Percentiles rank a stretch among this genome's conserved stretches.
Evolutionary conservation across 192 early-diverging fungal genomes (phyloP).

Genomic region (Coemansia sp.): DNA sequence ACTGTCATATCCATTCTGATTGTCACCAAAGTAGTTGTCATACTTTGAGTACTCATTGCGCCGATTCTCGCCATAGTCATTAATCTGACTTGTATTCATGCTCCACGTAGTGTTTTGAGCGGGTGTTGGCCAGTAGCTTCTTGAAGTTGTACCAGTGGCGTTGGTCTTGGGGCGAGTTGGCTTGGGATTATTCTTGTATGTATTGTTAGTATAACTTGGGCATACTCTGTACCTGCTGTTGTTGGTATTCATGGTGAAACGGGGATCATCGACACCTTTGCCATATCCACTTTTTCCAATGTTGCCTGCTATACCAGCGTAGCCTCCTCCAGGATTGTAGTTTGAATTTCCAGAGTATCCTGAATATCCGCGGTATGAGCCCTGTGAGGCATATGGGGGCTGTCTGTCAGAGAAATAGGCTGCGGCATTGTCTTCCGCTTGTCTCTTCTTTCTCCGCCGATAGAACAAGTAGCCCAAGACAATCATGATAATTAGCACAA

Average conservation of each 20-base stretch:
- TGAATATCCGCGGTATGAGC: slow-evolving; percentile 5
- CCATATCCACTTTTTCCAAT: neutral
- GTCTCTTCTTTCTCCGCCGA: slow-evolving; percentile 3
- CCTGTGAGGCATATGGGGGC: neutral
- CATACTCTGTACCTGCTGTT: neutral
- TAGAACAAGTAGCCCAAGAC: neutral
- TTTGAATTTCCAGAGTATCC: neutral
- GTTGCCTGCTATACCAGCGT: slow-evolving; percentile 1
- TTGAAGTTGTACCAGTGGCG: neutral
- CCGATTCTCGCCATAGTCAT: slow-evolving; percentile 3
- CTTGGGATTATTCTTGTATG: neutral
- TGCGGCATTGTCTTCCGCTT: neutral
- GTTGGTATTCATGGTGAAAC: neutral
- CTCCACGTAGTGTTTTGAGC: slow-evolving; percentile 6
- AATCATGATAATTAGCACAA: neutral
- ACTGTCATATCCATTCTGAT: neutral
- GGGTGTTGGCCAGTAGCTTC: slow-evolving; percentile 9
- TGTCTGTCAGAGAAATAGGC: neutral
- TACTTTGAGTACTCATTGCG: slow-evolving; percentile 1
- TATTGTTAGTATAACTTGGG: neutral
- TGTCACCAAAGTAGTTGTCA: slow-evolving; percentile 4
- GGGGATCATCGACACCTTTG: neutral
- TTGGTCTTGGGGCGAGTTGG: neutral
- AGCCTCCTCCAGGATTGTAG: neutral
- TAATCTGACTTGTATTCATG: slow-evolving; percentile 8